A percentile compares a stretch with the other conserved stretches of the same genome.
phyloP scores from a whole-genome alignment of 2,329 filamentous ascomycete genomes.

The Sclerotinia nivalis region DNA sequence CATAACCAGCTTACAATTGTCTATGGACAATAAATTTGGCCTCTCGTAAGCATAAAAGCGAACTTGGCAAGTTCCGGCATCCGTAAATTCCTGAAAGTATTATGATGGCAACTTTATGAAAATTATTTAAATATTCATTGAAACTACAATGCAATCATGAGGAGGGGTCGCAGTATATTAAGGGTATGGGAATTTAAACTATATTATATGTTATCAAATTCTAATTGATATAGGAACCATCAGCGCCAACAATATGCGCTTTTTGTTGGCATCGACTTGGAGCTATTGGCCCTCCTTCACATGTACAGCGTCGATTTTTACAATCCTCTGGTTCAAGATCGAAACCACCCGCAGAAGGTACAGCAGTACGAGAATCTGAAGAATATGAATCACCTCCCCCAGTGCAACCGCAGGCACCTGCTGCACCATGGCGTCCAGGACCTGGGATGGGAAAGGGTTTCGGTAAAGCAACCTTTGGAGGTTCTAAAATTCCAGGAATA shows the following conservation, averaged over 20 bases:
- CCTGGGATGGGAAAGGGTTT: conserved; percentile 15
- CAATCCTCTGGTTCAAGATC: conserved; percentile 37
- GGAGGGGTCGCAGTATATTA: conserved; percentile 36
- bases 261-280: conserved; percentile 41
- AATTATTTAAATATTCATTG: conserved; percentile 25
- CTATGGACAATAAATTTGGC: neutral
- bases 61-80: conserved; percentile 9
- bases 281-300: conserved; percentile 36
- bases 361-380: conserved; percentile 27
- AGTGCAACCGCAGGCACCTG: neutral
- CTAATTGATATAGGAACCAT: conserved; percentile 33
- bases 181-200: conserved; percentile 28
- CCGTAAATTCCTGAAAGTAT: conserved; percentile 28
- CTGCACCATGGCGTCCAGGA: conserved; percentile 30
- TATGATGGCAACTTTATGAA: conserved; percentile 12
- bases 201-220: neutral
- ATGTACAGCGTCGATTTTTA: conserved; percentile 40
- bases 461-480: neutral
- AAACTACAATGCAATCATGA: conserved; percentile 34
- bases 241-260: conserved; percentile 38
- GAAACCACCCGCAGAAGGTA: conserved; percentile 33
- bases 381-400: conserved; percentile 20
- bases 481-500: conserved; percentile 11
- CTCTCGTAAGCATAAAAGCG: neutral
- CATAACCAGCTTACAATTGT: neutral